phyloP scores from a whole-genome alignment of 306 rosid genomes.

The Cicer yamashitae region DNA sequence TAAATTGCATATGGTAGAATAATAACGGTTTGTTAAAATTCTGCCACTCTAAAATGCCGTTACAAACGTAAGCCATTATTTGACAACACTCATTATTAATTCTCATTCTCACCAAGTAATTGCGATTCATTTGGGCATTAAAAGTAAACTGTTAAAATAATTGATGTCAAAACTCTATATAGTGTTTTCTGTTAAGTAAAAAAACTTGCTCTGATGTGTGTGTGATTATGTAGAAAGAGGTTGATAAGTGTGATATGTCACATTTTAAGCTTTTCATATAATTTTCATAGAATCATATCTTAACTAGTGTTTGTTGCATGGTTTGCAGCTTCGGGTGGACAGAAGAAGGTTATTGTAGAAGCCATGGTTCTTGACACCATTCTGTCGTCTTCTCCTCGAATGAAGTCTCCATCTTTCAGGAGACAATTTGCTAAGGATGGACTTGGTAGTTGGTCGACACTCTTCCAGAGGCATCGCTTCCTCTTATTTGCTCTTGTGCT shows the following conservation, averaged over 20 bases:
- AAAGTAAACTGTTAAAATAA: conserved; percentile 1
- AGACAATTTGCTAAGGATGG: conserved; percentile 70
- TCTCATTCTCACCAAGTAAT: not conserved
- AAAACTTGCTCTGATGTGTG: not conserved
- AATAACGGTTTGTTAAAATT: no score
- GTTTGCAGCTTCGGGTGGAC: conserved; percentile 53
- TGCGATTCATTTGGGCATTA: not conserved
- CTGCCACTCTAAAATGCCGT: no score
- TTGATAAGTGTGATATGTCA: conserved; percentile 10
- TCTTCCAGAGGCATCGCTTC: conserved; percentile 79
- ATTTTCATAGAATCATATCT: conserved; percentile 18
- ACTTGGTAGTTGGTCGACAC: conserved; percentile 79
- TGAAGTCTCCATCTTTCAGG: conserved; percentile 70
- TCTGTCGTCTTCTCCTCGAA: conserved; percentile 73
- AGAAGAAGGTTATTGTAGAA: conserved; percentile 50
- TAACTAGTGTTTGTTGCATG: conserved; percentile 40
- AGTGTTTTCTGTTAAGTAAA: conserved; percentile 14
- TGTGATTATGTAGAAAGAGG: conserved; percentile 31
- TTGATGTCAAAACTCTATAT: not conserved
- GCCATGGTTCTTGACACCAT: conserved; percentile 83
- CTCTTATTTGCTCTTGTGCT: conserved; percentile 75
- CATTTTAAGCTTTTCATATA: conserved; percentile 7
- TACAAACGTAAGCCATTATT: no score
- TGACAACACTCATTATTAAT: no score
- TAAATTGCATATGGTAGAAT: no score